These are phyloP conservation scores for Coelastrella sp. DNA, from an alignment of 139 green algal species.

Conservation along the genomic window DNA sequence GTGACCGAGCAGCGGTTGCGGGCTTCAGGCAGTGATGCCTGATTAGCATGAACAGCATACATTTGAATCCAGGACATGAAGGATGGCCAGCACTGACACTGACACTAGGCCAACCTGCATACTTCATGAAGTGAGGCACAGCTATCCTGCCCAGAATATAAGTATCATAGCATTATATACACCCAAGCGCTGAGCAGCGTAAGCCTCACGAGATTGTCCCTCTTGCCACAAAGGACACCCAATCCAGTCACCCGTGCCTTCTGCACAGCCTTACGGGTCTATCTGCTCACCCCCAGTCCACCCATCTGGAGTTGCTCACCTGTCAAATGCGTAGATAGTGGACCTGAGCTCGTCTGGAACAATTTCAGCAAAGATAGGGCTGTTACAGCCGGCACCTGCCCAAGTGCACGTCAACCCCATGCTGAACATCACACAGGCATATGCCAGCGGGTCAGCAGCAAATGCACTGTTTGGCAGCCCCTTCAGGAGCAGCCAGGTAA, in stretches of 20 bases:
- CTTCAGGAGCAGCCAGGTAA: slow-evolving; percentile 72
- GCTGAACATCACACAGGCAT: slow-evolving; percentile 63
- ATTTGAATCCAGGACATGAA: no score
- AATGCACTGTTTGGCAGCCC: slow-evolving; percentile 23
- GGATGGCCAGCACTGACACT: no score
- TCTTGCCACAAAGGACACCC: no score
- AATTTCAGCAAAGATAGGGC: slow-evolving; percentile 85
- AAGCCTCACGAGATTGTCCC: no score
- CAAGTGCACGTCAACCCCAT: slow-evolving; percentile 80
- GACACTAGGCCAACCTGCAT: no score
- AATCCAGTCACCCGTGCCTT: no score
- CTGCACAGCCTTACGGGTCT: no score
- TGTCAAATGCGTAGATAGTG: slow-evolving; percentile 88
- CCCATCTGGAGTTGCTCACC: slow-evolving; percentile 31
- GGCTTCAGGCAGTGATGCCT: background rate
- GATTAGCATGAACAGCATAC: background rate
- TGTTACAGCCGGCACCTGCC: slow-evolving; percentile 73
- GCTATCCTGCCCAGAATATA: no score
- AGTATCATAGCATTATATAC: no score
- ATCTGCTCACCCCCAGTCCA: no score
- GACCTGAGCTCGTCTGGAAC: slow-evolving; percentile 78
- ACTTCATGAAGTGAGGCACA: no score
- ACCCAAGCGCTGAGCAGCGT: no score
- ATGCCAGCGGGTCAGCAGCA: background rate
- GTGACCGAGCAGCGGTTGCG: background rate